These are phyloP conservation scores for Wallemia mellicola DNA, from an alignment of 1,284 basidiomycete genomes.

Conservation along the genomic window DNA sequence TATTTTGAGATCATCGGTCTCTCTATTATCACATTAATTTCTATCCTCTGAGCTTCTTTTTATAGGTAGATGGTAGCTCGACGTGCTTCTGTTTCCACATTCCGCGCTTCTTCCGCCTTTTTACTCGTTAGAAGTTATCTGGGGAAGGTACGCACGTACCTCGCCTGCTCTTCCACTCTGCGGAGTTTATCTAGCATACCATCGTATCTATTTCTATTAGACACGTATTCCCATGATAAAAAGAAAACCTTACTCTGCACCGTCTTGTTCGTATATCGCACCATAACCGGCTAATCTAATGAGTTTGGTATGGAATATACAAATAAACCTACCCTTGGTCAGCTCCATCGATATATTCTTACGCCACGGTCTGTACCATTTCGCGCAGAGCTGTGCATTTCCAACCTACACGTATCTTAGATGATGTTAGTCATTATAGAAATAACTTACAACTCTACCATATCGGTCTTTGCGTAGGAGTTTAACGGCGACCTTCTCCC, in stretches of 20 bases:
- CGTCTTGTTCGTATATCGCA: slow-evolving; percentile 37
- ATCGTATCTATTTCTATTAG: slow-evolving; percentile 11
- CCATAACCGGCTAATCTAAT: slow-evolving; percentile 27
- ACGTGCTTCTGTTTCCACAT: slow-evolving; percentile 30
- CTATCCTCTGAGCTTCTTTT: slow-evolving; percentile 25
- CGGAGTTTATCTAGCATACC: slow-evolving; percentile 31
- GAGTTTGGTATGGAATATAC: too few species aligned
- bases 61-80: slow-evolving; percentile 50
- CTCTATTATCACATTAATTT: too few species aligned
- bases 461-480: slow-evolving; percentile 51
- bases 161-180: slow-evolving; percentile 29
- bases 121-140: not conserved
- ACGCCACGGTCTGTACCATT: slow-evolving; percentile 4
- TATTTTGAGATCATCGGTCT: too few species aligned
- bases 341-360: slow-evolving; percentile 38
- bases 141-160: slow-evolving; percentile 19
- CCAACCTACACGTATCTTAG: slow-evolving; percentile 24
- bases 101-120: slow-evolving; percentile 27
- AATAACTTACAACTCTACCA: slow-evolving; percentile 34
- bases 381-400: slow-evolving; percentile 4
- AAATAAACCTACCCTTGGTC: slow-evolving; percentile 19
- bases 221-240: not conserved
- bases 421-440: too few species aligned
- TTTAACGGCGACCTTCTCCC: slow-evolving; percentile 34
- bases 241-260: slow-evolving; percentile 32